Base-by-base conservation (phyloP, 345 rosid species). In the Cochlearia excelsa region DNA sequence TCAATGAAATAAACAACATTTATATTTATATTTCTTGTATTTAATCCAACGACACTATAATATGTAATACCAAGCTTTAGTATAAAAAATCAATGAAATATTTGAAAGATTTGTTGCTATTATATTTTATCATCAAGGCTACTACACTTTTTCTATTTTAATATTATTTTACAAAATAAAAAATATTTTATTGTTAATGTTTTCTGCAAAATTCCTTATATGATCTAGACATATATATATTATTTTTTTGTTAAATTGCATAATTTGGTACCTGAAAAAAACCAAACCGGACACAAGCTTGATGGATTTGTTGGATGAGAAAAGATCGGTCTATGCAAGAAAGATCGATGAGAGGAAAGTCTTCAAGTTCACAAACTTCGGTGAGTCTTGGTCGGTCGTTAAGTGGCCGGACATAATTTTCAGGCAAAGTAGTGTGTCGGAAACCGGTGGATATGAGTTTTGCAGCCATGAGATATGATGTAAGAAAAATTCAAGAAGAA, bases 301-400 rank as follows among this genome's bases (percentile, higher is more conserved):
- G 71, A 3, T 53, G 75, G 41, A 82, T 48, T 66, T 78, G 77
- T 5, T 38, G 78, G 26, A 81, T 66, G 33, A 82, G 50, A 11
- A 11, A 72, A 67, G 76, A 49, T 50, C 81, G 59, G 55, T 87
- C 81, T 1, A 63, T 47, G 63, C 70, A 70, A 43, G 81, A 75
- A 33, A 90, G 65, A 68, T 90, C 94, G 61, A 90, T 69, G 51
- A 83, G 58, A 6, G 95, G 94, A 52, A 90, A 79, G 63, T 85
- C 60, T 28, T 79, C 67, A 28, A 82, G 78, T 23, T 65, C 30
- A 1, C 73, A 64, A 23, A 90, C 87, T 67, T 87, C 91, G 0
- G 79, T 73, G 33, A 87, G 74, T 3, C 77, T 72, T 5, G 95
- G 91, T 6, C 95, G 85, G 39, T 90, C 88, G 3, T 84, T 70